phyloP scores from a whole-genome alignment of 2,329 filamentous ascomycete species.

The Chaetomium sp. region DNA sequence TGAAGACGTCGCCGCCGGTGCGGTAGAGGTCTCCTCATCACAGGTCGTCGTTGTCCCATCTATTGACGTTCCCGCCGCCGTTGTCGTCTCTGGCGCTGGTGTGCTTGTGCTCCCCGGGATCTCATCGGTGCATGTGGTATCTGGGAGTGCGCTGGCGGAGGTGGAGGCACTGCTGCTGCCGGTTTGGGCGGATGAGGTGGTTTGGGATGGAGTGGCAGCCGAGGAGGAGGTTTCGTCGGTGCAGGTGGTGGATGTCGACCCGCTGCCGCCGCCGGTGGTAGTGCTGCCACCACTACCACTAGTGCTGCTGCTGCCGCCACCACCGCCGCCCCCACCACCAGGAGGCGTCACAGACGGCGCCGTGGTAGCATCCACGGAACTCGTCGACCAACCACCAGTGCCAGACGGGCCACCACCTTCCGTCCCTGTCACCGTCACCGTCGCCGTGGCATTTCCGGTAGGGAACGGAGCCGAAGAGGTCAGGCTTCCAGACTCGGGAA shows the following conservation, averaged over 20 bases:
- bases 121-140: conserved; percentile 20
- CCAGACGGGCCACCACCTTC: neutral
- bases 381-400: neutral
- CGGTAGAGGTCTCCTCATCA: neutral
- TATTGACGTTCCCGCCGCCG: too few relatives aligned
- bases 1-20: neutral
- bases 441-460: neutral
- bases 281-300: too few relatives aligned
- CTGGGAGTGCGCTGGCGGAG: neutral
- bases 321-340: too few relatives aligned
- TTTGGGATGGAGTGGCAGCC: conserved; percentile 6
- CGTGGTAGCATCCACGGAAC: neutral
- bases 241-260: neutral
- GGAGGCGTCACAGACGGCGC: neutral
- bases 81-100: too few relatives aligned
- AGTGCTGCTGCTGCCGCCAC: neutral
- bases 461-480: neutral
- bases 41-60: neutral
- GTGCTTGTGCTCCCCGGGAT: neutral
- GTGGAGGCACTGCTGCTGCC: neutral
- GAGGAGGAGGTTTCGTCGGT: neutral
- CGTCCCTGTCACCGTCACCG: neutral
- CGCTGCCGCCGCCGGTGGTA: neutral
- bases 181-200: too few relatives aligned
- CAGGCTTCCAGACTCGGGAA: neutral